Evolutionary conservation across 371 early-diverging fungal genomes (phyloP).

Genomic region (Apophysomyces sp.): DNA sequence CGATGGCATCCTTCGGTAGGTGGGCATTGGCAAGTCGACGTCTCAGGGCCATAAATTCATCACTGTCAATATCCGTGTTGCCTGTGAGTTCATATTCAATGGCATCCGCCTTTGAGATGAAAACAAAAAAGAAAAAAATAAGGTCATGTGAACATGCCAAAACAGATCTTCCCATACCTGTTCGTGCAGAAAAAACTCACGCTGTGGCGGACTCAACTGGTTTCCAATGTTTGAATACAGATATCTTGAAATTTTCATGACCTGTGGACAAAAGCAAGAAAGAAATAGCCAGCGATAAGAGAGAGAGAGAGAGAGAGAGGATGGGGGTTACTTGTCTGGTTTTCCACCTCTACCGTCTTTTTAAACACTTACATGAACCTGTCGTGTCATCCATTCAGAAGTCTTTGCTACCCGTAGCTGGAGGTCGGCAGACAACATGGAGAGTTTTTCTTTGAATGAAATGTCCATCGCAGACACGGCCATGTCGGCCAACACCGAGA

Average conservation of each 20-base stretch:
- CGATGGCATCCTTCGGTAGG: conserved; percentile 66
- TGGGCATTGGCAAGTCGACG: conserved; percentile 59
- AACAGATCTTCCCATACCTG: conserved; percentile 47
- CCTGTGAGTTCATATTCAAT: conserved; percentile 78
- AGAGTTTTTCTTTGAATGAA: conserved; percentile 70
- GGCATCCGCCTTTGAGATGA: conserved; percentile 60
- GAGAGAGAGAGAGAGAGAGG: too few species aligned
- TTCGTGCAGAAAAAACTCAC: conserved; percentile 83
- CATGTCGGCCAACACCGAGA: conserved; percentile 70
- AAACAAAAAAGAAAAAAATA: not conserved
- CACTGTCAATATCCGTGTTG: conserved; percentile 38
- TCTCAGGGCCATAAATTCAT: conserved; percentile 61
- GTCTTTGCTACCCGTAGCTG: conserved; percentile 61
- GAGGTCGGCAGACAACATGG: conserved; percentile 57
- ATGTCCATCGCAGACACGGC: conserved; percentile 74
- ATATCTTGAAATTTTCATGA: conserved; percentile 78
- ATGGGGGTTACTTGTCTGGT: too few species aligned
- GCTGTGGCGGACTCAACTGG: conserved; percentile 75
- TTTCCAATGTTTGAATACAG: conserved; percentile 79
- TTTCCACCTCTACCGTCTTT: not conserved
- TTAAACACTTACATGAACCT: conserved; percentile 62
- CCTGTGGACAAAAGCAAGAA: conserved; percentile 25
- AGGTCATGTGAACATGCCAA: not conserved
- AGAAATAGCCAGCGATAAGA: too few species aligned
- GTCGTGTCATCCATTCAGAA: conserved; percentile 69